Percentiles rank a stretch among this genome's conserved stretches.
Conservation (phyloP, 345 rosid genomes). For the Eucalyptus rudis region DNA sequence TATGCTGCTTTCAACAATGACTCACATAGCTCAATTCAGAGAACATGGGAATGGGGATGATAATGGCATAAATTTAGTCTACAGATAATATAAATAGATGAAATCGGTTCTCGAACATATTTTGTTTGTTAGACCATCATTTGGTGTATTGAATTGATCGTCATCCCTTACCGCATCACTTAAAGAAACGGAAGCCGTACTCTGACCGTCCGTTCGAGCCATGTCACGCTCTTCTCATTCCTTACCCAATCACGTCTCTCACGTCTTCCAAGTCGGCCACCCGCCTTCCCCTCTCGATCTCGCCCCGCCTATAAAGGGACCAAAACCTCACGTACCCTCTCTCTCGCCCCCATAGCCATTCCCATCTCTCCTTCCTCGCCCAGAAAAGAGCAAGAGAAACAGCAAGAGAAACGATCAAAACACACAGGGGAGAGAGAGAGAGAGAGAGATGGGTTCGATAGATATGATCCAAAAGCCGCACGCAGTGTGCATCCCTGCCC, state of each 20-base stretch:
- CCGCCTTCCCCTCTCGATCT: neutral
- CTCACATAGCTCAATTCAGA: neutral
- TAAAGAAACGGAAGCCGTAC: neutral
- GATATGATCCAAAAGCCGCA: constrained; percentile 6
- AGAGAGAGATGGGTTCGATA: no score
- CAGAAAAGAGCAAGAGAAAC: no score
- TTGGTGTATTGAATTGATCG: neutral
- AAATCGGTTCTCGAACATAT: neutral
- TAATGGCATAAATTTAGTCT: neutral
- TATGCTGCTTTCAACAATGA: neutral
- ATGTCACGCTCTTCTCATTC: neutral
- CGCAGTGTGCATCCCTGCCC: constrained; percentile 40
- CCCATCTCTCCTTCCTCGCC: neutral
- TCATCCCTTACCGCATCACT: neutral
- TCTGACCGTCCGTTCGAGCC: neutral
- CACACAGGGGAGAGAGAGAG: no score
- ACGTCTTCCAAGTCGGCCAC: neutral
- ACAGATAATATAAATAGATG: neutral
- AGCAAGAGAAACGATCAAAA: no score
- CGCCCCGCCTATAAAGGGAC: neutral
- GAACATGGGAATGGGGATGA: neutral
- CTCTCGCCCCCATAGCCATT: neutral
- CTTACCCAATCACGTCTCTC: neutral
- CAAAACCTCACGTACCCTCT: neutral
- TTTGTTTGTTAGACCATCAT: neutral